Base-by-base conservation (phyloP, 768 basidiomycete genomes). In the Lanmaoa pseudosensibilis region DNA sequence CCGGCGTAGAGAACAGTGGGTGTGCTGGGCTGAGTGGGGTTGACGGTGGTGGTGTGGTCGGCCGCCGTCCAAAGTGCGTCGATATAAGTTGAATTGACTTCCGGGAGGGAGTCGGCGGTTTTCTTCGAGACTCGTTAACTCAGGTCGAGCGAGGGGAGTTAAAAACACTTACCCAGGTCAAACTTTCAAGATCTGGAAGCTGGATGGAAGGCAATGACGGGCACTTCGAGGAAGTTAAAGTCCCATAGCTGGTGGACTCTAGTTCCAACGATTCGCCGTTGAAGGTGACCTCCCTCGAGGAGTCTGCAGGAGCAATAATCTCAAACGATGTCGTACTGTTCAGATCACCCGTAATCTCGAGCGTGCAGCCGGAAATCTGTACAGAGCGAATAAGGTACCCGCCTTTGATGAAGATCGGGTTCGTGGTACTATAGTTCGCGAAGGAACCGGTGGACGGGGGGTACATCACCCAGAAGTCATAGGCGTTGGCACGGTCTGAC, bases 401-500 rank as follows among this genome's bases (percentile, higher is more conserved):
- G 53, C 80, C 79, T 61, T 78, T 79, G 36, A 81, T 69, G 43
- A 79, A 73, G 46, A 80, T 73, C 1, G 80, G 75, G 59, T 78
- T 74, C 38, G 75, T 62, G 6, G 73, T 80, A 52, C 64, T 75
- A 55, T 68, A 70, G 52, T 60, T 70, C 6, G 56, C 65, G 43
- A 77, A 76, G 15, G 70, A 50, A 25, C 78, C 75, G 4, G 64
- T 58, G 12, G 75, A 67, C 1, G 75, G 78, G 0, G 60, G 64
- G 51, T 81, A 74, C 56, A 81, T 67, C 32, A 79, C 74, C 80
- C 81, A 82, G 64, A 80, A 80, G 53, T 80, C 71, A 55, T 82
- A 82, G 5, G 81, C 81, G 34, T 73, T 78, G 39, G 69, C 65
- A 37, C 78, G 79, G 61, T 82, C 81, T 81, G 49, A 45, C 8